Evolutionary conservation across 2,329 filamentous ascomycete species (phyloP), one percentile per base, ranked within the genome.

Genomic region (Aspergillus fumigatiaffinis): DNA sequence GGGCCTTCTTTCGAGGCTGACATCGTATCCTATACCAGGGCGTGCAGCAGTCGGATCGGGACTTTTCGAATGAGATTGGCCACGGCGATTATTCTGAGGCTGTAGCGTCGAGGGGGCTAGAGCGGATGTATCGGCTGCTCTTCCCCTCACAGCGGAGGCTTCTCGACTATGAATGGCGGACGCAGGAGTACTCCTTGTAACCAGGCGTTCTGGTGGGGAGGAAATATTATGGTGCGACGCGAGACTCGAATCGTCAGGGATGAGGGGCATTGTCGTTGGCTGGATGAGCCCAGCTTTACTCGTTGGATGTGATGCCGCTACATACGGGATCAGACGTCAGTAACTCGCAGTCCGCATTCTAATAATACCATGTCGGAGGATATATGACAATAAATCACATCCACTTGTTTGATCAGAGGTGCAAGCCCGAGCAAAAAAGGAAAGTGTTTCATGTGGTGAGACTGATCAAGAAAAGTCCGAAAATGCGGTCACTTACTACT

Each of bases 141-240:
- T 71, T 56, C 77, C 77, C 71, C 77, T 73, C 49, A 71, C 74
- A 50, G 73, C 61, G 55, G 77, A 79, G 44, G 74, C 65, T 64
- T 79, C 77, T 62, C 77, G 73, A 57, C 73, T 76, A 59, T 79
- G 77, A 55, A 75, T 67, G 53, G 68, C 69, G 52, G 72, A 69
- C 14, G 72, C 70, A 51, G 72, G 73, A 52, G 70, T 68, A 52
- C 72, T 73, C 63, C 73, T 71, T 35, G 70, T 68, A 28, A 68
- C 68, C 56, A 73, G 63, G 50, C 73, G 71, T 55, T 77, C 75
- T 54, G 72, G 64, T 57, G 71, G 67, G 57, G 73, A 71, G 61
- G 73, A 62, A 58, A 72, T 66, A 56, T 60, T 70, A 65, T 75
- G 71, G 65, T 74, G 73, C 66, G 73, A 71, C 66, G 67, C 63